Percentiles rank a stretch among this genome's conserved stretches.
phyloP scores from a whole-genome alignment of 495 filamentous ascomycete genomes.

The Cladorrhinum samala region DNA sequence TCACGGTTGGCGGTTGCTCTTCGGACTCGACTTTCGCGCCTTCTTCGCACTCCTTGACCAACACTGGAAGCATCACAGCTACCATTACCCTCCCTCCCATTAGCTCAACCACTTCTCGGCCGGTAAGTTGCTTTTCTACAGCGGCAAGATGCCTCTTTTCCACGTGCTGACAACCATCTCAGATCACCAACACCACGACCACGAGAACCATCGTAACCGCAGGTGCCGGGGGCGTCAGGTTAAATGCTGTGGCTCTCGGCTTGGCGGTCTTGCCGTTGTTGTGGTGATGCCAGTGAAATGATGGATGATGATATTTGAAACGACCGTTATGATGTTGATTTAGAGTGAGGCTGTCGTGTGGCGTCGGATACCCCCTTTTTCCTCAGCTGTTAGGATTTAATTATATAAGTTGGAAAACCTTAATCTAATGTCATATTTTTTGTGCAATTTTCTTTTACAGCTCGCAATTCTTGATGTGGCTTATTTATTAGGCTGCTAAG shows the following conservation, averaged over 20 bases:
- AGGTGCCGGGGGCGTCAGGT: not conserved
- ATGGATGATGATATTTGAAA: not conserved
- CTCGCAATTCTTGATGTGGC: too few relatives aligned
- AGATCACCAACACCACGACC: not conserved
- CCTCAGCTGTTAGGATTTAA: too few relatives aligned
- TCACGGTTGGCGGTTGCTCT: slow-evolving; percentile 1
- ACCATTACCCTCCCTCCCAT: not conserved
- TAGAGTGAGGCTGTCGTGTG: not conserved
- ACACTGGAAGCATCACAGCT: not conserved
- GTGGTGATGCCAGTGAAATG: not conserved
- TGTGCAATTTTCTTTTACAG: too few relatives aligned
- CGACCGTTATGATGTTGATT: not conserved
- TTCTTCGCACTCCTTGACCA: not conserved
- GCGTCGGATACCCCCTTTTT: not conserved
- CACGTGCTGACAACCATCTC: not conserved
- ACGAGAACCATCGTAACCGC: not conserved
- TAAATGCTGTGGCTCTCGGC: not conserved
- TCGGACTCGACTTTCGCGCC: not conserved
- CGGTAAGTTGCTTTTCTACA: not conserved
- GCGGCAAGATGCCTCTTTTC: too few relatives aligned
- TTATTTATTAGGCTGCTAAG: too few relatives aligned
- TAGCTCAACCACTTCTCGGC: not conserved
- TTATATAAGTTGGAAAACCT: too few relatives aligned
- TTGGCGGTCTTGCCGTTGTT: not conserved
- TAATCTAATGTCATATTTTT: too few relatives aligned